phyloP scores from a whole-genome alignment of 2,329 filamentous ascomycete genomes.

The Claviceps pazoutovae region DNA sequence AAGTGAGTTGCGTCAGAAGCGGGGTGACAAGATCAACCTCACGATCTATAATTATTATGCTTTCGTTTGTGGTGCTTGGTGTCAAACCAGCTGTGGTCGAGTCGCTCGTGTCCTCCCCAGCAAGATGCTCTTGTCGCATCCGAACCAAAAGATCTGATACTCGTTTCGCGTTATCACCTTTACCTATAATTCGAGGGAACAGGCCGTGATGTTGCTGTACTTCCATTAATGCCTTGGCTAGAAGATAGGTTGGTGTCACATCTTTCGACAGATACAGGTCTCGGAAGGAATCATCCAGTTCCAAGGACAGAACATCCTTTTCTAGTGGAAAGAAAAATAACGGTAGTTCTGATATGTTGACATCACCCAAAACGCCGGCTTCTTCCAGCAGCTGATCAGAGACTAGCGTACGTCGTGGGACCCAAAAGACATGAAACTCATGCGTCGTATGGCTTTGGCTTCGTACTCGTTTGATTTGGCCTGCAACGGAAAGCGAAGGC shows the following conservation, averaged over 20 bases:
- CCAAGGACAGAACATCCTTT: slow-evolving; percentile 78
- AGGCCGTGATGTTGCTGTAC: slow-evolving; percentile 85
- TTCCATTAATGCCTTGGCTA: slow-evolving; percentile 86
- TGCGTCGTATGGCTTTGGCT: slow-evolving; percentile 80
- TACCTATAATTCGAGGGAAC: slow-evolving; percentile 87
- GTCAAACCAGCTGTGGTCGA: slow-evolving; percentile 52
- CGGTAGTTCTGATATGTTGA: slow-evolving; percentile 75
- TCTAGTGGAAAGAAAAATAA: slow-evolving; percentile 86
- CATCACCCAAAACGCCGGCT: slow-evolving; percentile 82
- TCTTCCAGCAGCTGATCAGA: slow-evolving; percentile 88
- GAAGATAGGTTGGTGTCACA: slow-evolving; percentile 74
- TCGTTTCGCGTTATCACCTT: slow-evolving; percentile 84
- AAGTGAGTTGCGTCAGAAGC: slow-evolving; percentile 86
- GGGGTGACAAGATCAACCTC: slow-evolving; percentile 89
- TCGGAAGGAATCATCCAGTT: slow-evolving; percentile 72
- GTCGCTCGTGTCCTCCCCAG: slow-evolving; percentile 59
- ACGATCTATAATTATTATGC: slow-evolving; percentile 85
- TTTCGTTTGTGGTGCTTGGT: slow-evolving; percentile 79
- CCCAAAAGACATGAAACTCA: slow-evolving; percentile 95
- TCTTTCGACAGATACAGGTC: slow-evolving; percentile 87
- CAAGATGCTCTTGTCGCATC: slow-evolving; percentile 80
- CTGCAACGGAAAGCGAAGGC: slow-evolving; percentile 30
- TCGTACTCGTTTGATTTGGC: slow-evolving; percentile 81
- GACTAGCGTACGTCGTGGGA: slow-evolving; percentile 79
- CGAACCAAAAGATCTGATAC: slow-evolving; percentile 76